These are phyloP conservation scores for Wickerhamomyces queroliae DNA, from an alignment of 805 yeast genomes.

Conservation along the genomic window DNA sequence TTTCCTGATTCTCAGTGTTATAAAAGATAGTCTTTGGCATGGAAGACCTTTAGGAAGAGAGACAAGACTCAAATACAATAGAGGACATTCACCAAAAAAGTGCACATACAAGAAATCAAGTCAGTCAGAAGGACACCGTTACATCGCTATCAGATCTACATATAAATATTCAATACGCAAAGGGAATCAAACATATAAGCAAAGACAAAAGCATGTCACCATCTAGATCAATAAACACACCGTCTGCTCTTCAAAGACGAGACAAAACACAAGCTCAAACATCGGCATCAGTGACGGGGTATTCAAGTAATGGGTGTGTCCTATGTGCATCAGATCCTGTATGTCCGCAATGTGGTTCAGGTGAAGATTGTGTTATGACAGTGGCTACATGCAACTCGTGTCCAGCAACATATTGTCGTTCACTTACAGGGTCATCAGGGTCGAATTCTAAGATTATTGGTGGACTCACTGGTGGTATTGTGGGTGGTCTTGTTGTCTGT, in stretches of 20 bases:
- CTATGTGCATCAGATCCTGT: conserved; percentile 31
- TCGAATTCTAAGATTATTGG: conserved; percentile 32
- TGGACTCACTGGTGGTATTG: conserved; percentile 69
- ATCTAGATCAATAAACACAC: background rate
- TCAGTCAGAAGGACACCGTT: too few relatives aligned
- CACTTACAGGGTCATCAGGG: conserved; percentile 15
- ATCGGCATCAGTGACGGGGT: conserved; percentile 6
- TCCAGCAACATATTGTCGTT: conserved; percentile 46
- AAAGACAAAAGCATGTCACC: background rate
- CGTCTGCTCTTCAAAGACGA: background rate
- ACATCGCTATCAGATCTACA: too few relatives aligned
- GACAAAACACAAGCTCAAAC: background rate
- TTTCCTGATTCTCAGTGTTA: too few relatives aligned
- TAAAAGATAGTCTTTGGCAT: too few relatives aligned
- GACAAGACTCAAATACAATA: too few relatives aligned
- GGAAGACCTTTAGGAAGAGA: too few relatives aligned
- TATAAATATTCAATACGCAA: background rate
- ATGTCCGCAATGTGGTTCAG: conserved; percentile 51
- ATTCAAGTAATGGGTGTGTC: conserved; percentile 31
- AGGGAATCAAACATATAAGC: background rate
- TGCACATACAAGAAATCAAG: too few relatives aligned
- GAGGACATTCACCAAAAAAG: too few relatives aligned
- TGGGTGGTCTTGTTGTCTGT: conserved; percentile 51
- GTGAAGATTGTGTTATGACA: conserved; percentile 50
- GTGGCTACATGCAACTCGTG: conserved; percentile 54